These are phyloP conservation scores for Boletus sp. DNA, from an alignment of 768 basidiomycete species.

Conservation along the genomic window DNA sequence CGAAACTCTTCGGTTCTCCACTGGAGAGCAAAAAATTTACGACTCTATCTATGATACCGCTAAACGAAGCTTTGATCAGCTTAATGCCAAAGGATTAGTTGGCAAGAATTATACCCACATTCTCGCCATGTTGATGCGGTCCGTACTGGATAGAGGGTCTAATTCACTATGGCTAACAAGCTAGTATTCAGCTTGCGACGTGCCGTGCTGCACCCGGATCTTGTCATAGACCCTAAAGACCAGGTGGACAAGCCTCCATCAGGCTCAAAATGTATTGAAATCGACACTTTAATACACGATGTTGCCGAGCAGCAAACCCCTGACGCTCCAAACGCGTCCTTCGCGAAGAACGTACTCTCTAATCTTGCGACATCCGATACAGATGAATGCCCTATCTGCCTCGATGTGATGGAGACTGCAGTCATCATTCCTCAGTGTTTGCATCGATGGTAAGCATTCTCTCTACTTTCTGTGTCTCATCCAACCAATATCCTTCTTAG, in stretches of 20 bases:
- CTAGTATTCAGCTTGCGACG: constrained; percentile 64
- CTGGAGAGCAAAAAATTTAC: constrained; percentile 82
- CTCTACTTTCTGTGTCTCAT: not conserved
- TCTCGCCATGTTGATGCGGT: constrained; percentile 95
- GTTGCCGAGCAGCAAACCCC: constrained; percentile 40
- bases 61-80: constrained; percentile 74
- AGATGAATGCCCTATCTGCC: constrained; percentile 81
- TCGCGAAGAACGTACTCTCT: constrained; percentile 63
- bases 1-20: constrained; percentile 76
- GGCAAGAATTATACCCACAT: constrained; percentile 84
- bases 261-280: constrained; percentile 41
- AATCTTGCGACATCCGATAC: constrained; percentile 46
- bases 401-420: constrained; percentile 70
- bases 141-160: constrained; percentile 17
- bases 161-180: constrained; percentile 3
- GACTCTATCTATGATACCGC: constrained; percentile 79
- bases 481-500: constrained; percentile 35
- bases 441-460: constrained; percentile 58
- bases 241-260: constrained; percentile 35
- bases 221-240: constrained; percentile 61
- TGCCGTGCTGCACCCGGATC: constrained; percentile 85
- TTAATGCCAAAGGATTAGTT: constrained; percentile 74
- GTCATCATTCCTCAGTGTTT: constrained; percentile 72
- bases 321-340: constrained; percentile 37
- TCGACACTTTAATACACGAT: constrained; percentile 56